phyloP scores from a whole-genome alignment of 208 protist genomes.

The Leishmania amazonensis region DNA sequence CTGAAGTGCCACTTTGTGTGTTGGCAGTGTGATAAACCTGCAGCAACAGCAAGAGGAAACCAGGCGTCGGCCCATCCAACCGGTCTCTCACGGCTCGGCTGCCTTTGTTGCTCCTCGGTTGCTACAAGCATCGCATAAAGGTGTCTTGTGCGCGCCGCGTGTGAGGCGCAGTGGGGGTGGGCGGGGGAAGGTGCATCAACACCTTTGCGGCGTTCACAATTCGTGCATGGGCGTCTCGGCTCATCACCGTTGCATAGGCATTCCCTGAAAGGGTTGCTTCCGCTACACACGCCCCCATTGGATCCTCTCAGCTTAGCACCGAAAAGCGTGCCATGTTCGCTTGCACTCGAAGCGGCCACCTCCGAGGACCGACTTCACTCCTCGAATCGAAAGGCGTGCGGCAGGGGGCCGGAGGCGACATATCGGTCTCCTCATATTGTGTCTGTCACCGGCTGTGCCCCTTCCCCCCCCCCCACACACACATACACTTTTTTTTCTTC shows the following conservation, averaged over 20 bases:
- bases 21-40: too few relatives aligned
- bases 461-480: background rate
- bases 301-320: background rate
- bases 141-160: background rate
- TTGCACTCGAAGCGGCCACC: background rate
- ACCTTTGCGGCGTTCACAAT: too few relatives aligned
- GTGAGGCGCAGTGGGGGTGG: too few relatives aligned
- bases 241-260: background rate
- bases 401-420: background rate
- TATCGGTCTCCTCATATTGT: background rate
- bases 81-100: background rate
- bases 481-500: too few relatives aligned
- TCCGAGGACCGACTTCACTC: background rate
- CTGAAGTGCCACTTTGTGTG: too few relatives aligned
- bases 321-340: background rate
- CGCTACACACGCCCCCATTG: background rate
- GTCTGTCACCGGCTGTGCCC: background rate
- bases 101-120: background rate
- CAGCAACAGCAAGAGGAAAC: background rate
- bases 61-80: background rate
- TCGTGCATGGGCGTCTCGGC: background rate
- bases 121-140: background rate
- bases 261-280: background rate
- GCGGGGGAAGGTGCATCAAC: background rate
- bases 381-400: background rate